Conservation (phyloP, 371 early-diverging fungal species). For the Smittium culicis region DNA sequence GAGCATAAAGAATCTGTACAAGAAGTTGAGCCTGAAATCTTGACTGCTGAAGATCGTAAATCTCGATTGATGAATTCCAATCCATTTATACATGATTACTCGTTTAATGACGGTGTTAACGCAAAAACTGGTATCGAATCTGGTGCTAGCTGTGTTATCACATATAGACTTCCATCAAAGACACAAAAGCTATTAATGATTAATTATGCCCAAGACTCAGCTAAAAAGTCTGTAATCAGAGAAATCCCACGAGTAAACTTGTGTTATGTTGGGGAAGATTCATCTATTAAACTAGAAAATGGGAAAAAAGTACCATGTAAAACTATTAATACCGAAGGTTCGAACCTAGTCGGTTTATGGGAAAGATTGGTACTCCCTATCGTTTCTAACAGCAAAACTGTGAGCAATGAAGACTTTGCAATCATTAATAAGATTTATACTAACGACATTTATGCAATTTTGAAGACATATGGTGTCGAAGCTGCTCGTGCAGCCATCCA, state of each 20-base stretch:
- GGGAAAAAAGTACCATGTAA: constrained; percentile 63
- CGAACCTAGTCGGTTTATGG: constrained; percentile 89
- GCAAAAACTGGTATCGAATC: constrained; percentile 45
- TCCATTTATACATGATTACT: constrained; percentile 46
- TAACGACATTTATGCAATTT: constrained; percentile 93
- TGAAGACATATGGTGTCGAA: constrained; percentile 96
- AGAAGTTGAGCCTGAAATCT: neutral
- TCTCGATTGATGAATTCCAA: constrained; percentile 31
- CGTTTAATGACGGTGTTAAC: constrained; percentile 18
- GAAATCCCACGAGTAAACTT: constrained; percentile 63
- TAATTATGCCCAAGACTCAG: constrained; percentile 57
- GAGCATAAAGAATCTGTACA: constrained; percentile 12
- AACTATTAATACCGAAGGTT: constrained; percentile 80
- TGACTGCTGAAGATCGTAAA: neutral
- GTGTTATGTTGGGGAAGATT: constrained; percentile 39
- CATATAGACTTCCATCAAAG: constrained; percentile 65
- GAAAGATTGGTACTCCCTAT: neutral
- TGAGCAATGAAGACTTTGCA: constrained; percentile 12
- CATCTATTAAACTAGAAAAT: constrained; percentile 18
- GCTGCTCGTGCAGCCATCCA: constrained; percentile 93
- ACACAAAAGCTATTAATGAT: constrained; percentile 91
- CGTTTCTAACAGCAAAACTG: neutral
- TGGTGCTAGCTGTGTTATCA: constrained; percentile 69
- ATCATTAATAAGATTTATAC: constrained; percentile 80
- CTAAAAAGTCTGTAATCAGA: constrained; percentile 54